A percentile compares a stretch with the other conserved stretches of the same genome.
phyloP scores from a whole-genome alignment of 2,329 filamentous ascomycete genomes.

The Pseudocercospora crystallina region DNA sequence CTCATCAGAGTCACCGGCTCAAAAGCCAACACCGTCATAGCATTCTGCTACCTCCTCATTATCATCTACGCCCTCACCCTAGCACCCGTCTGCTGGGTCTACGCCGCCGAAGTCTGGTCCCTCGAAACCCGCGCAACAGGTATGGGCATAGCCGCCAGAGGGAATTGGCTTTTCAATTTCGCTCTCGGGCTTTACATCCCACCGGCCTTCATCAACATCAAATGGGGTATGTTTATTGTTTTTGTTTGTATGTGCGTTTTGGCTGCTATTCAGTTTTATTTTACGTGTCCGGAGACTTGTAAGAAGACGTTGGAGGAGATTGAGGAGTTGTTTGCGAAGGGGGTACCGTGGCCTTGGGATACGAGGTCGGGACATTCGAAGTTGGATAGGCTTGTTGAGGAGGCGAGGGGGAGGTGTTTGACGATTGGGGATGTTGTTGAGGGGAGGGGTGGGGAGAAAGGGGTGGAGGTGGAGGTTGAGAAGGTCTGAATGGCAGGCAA shows the following conservation, averaged over 20 bases:
- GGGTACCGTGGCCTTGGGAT: conserved; percentile 38
- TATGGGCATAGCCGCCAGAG: conserved; percentile 57
- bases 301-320: conserved; percentile 42
- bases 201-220: conserved; percentile 59
- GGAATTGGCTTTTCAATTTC: conserved; percentile 59
- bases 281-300: conserved; percentile 45
- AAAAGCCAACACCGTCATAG: conserved; percentile 62
- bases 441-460: background rate
- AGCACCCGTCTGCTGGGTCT: conserved; percentile 65
- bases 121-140: conserved; percentile 60
- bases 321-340: conserved; percentile 39
- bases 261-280: conserved; percentile 47
- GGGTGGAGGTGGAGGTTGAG: background rate
- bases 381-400: conserved; percentile 29
- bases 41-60: conserved; percentile 64
- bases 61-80: conserved; percentile 64
- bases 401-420: conserved; percentile 22
- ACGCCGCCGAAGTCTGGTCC: conserved; percentile 64
- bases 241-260: conserved; percentile 51
- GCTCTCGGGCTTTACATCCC: conserved; percentile 60
- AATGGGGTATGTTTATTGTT: conserved; percentile 54
- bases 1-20: conserved; percentile 53
- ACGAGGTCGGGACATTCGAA: conserved; percentile 38
- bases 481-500: conserved; percentile 1
- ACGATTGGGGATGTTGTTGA: conserved; percentile 18